Evolutionary conservation across 2,329 filamentous ascomycete species (phyloP), one percentile per base, ranked within the genome.

Genomic region (Calcarisporium arbuscula): DNA sequence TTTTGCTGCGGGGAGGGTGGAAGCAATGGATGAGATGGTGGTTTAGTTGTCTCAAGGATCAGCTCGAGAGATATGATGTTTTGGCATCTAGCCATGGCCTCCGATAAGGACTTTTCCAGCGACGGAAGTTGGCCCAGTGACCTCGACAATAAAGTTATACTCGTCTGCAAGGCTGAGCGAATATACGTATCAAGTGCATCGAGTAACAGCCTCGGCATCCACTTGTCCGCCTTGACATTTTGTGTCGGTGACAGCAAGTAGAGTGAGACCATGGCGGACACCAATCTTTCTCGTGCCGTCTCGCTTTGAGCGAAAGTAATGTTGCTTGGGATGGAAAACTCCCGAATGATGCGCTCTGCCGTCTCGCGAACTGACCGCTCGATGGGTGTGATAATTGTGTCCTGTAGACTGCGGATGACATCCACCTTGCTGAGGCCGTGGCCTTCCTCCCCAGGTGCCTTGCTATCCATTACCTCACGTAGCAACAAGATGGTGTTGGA

Each of bases 11-110:
- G 39, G 4, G 48, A 30, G 8, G 36, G 35, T 4, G 63, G 57
- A 3, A 90, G 55, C 1, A 85, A 63, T 0, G 85, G 82, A 49
- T 94, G 86, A 0, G 57, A 28, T 0, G 87, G 85, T 1, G 81
- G 68, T 45, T 78, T 81, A 4, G 77, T 80, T 4, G 68, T 66
- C 32, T 78, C 76, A 6, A 96, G 75, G 3, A 95, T 73, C 2
- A 79, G 67, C 62, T 95, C 87, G 4, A 96, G 66, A 0, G 87
- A 86, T n/a, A 94, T 79, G 25, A 96, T 77, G 51, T 94, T 94
- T 55, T 95, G 89, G 53, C 90, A 95, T 29, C 85, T 74, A 5
- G 81, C 78, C 6, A 85, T 84, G 16, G 95, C 78, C 50, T 96
- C 92, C 12, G 77, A 68, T 2, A 96, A 69, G 0, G 87, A 83